Conservation (phyloP, 2,329 filamentous ascomycete genomes). For the Thielaviopsis ethacetica region DNA sequence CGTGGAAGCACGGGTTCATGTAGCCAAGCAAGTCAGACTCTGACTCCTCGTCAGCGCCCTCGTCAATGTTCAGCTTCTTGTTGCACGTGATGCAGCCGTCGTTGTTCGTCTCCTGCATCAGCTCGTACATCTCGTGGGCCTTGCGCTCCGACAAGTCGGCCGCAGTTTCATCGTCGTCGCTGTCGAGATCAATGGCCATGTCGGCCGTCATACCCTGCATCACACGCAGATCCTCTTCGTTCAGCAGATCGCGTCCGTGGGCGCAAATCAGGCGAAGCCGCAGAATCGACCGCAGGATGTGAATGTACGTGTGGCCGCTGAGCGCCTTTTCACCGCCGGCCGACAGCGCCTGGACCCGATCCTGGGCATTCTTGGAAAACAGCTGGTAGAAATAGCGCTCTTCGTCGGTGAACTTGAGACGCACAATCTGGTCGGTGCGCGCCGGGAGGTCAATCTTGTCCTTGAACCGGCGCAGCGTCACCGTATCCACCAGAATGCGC, state of each 20-base stretch:
- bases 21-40: constrained; percentile 55
- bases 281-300: constrained; percentile 82
- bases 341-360: constrained; percentile 62
- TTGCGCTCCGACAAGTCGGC: constrained; percentile 48
- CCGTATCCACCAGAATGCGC: constrained; percentile 79
- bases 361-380: constrained; percentile 66
- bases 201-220: constrained; percentile 69
- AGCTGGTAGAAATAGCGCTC: constrained; percentile 69
- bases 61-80: constrained; percentile 41
- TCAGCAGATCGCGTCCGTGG: constrained; percentile 82
- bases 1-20: constrained; percentile 76
- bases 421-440: constrained; percentile 55
- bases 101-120: constrained; percentile 68
- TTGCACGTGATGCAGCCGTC: constrained; percentile 59
- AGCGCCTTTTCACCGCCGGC: constrained; percentile 42
- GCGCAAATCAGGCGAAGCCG: constrained; percentile 81
- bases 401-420: constrained; percentile 56
- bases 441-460: constrained; percentile 73
- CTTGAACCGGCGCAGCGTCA: constrained; percentile 81
- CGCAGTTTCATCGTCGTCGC: constrained; percentile 47
- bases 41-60: constrained; percentile 38
- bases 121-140: constrained; percentile 69
- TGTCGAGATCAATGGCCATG: constrained; percentile 78
- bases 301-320: constrained; percentile 78
- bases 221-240: constrained; percentile 63